Evolutionary conservation across 352 stramenopile species (phyloP), one percentile per base, ranked within the genome.

Genomic region (Phytophthora litchii): DNA sequence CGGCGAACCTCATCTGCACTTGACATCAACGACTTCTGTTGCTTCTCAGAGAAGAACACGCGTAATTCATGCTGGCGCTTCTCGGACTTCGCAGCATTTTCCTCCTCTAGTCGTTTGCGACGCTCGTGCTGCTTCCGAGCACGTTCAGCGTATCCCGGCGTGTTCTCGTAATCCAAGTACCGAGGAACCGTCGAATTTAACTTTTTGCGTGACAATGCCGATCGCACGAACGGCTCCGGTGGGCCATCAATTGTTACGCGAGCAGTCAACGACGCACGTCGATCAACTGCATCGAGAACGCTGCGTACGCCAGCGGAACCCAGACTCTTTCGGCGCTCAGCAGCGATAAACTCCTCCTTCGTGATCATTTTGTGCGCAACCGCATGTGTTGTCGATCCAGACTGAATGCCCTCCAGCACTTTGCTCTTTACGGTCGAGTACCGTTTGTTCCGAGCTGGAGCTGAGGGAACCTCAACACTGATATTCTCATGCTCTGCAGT

Each of bases 151-250:
- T 82, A 92, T 4, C 64, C 71, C 1, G 69, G 60, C 0, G 58
- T 64, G 9, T 80, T 81, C 47, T 76, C 55, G 61, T 90, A 92
- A 20, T 86, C 57, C 68, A 92, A 50, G 50, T 92, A 92, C 12
- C 83, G 77, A 10, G 83, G 80, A 10, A 74, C 51, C 0, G 80
- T 75, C 23, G 64, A 78, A 41, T 78, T 70, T 11, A 79, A 56
- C 23, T 80, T 81, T 20, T 76, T 78, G n/a, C 77, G 75, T 45
- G 69, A 64, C 3, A 57, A 1, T 36, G 68, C 59, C 17, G 68
- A 77, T 7, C 68, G 68, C 14, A 77, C 14, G 17, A 71, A 74
- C 4, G 59, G 68, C 29, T 77, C 64, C 21, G 31, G 59, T 50
- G 58, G 62, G 49, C 29, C 65, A 20, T 54, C 53, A 31, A 67